Evolutionary conservation across 306 rosid species (phyloP).

Genomic region (Cicer yamashitae): DNA sequence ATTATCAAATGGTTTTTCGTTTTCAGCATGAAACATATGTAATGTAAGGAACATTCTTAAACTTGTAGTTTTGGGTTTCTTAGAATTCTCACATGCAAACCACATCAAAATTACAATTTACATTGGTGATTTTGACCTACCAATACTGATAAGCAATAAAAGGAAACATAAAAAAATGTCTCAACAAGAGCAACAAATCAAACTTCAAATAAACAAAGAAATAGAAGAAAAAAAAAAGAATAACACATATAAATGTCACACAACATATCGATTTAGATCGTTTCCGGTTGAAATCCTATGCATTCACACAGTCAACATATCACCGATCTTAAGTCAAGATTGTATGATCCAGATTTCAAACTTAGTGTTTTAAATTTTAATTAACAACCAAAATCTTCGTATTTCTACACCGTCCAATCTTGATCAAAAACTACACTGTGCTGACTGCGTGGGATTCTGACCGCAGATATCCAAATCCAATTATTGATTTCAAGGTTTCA

Average conservation of each 20-base stretch:
- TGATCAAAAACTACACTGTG: too few relatives aligned
- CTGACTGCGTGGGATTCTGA: too few relatives aligned
- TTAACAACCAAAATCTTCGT: too few relatives aligned
- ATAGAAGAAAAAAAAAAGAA: not conserved
- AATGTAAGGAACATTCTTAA: slow-evolving; percentile 23
- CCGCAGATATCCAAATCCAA: too few relatives aligned
- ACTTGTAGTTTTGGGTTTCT: not conserved
- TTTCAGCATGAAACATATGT: not conserved
- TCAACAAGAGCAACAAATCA: slow-evolving; percentile 23
- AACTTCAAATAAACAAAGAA: slow-evolving; percentile 17
- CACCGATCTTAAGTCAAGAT: too few relatives aligned
- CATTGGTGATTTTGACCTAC: slow-evolving; percentile 35
- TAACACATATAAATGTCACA: slow-evolving; percentile 34
- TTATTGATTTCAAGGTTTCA: not conserved
- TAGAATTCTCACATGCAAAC: slow-evolving; percentile 34
- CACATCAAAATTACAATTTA: slow-evolving; percentile 41
- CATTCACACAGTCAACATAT: too few relatives aligned
- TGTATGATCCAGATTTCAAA: too few relatives aligned
- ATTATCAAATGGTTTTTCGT: not conserved
- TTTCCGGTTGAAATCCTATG: too few relatives aligned
- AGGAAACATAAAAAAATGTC: not conserved
- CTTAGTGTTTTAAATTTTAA: too few relatives aligned
- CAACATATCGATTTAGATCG: not conserved
- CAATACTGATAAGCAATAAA: slow-evolving; percentile 22
- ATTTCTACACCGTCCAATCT: too few relatives aligned